Conservation (phyloP, 2,329 filamentous ascomycete species). For the Epichloe gansuensis region DNA sequence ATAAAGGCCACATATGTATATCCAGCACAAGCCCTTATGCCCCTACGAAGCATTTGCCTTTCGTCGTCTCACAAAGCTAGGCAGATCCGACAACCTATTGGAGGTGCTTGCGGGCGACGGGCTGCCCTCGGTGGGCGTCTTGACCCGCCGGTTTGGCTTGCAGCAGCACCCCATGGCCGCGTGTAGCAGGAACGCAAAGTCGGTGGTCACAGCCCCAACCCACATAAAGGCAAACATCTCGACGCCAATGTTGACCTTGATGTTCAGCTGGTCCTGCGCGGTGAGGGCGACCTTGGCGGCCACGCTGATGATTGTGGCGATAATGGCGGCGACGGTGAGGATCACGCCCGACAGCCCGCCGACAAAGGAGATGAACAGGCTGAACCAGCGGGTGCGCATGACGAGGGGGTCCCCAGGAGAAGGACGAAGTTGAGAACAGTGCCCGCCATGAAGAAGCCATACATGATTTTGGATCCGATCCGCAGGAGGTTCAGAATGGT, state of each 20-base stretch:
- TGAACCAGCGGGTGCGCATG: slow-evolving; percentile 43
- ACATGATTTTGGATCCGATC: slow-evolving; percentile 75
- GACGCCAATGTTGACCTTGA: slow-evolving; percentile 54
- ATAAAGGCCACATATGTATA: no score
- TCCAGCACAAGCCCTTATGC: neutral
- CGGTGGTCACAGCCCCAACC: slow-evolving; percentile 56
- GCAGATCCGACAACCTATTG: slow-evolving; percentile 12
- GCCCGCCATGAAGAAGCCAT: slow-evolving; percentile 69
- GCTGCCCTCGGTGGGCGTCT: slow-evolving; percentile 1
- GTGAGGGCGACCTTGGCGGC: slow-evolving; percentile 71
- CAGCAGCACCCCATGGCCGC: slow-evolving; percentile 70
- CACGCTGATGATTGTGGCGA: slow-evolving; percentile 74
- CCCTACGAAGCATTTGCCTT: slow-evolving; percentile 7
- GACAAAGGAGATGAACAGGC: slow-evolving; percentile 57
- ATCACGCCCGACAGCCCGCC: slow-evolving; percentile 56
- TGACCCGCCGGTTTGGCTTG: slow-evolving; percentile 15
- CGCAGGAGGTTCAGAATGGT: slow-evolving; percentile 63
- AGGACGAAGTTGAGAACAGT: slow-evolving; percentile 59
- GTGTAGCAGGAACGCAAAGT: slow-evolving; percentile 63
- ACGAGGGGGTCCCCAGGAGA: slow-evolving; percentile 52
- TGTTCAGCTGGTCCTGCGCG: slow-evolving; percentile 62
- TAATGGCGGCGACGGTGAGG: slow-evolving; percentile 55
- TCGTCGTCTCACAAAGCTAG: slow-evolving; percentile 19
- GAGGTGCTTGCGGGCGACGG: slow-evolving; percentile 5
- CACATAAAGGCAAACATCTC: slow-evolving; percentile 86